Base-by-base conservation (phyloP, 2,329 filamentous ascomycete species). In the Paecilomyces sp. region DNA sequence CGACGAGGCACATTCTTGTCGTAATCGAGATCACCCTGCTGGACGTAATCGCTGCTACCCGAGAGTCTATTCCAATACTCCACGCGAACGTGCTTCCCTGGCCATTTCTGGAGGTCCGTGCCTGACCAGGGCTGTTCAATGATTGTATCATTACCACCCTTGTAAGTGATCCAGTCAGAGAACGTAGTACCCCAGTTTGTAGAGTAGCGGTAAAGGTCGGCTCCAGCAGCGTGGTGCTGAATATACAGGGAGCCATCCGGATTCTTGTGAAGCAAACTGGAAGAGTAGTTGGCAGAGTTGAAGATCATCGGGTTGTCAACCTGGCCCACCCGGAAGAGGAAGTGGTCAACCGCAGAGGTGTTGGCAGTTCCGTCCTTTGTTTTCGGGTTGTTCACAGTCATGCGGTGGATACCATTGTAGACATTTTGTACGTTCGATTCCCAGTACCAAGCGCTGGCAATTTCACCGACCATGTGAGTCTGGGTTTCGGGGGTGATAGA, bases 11-110 rank as follows among this genome's bases (percentile, higher is more conserved):
- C 68, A 6, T 69, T 65, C 51, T 71, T 69, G 30, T 74, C 73
- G 50, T 73, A 74, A 25, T 71, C 75, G 22, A 80, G 66, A 69
- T 88, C 85, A 41, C 81, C 82, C 64, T 88, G 81, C 66, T 88
- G 84, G 11, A 84, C 71, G 64, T 87, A 83, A 62, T 80, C 78
- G 65, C 83, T 85, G 63, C 84, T 87, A 6, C 84, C 84, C 22
- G 83, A 78, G 57, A 83, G 73, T 58, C 78, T 77, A 66, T 79
- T 85, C 80, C 81, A 88, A 68, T 88, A 88, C 65, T 88, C 84
- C 25, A 88, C 79, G 28, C 81, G 79, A 36, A 88, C 77, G 66
- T 88, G 86, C 51, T 87, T 80, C 28, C 85, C 86, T 28, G 78
- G 66, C 86, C 86, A 88, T 54, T 71, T 70, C 68, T 88, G 85